A percentile compares a stretch with the other conserved stretches of the same genome.
Evolutionary conservation across 495 filamentous ascomycete genomes (phyloP).

Genomic region (Aspergillus carlsbadensis): DNA sequence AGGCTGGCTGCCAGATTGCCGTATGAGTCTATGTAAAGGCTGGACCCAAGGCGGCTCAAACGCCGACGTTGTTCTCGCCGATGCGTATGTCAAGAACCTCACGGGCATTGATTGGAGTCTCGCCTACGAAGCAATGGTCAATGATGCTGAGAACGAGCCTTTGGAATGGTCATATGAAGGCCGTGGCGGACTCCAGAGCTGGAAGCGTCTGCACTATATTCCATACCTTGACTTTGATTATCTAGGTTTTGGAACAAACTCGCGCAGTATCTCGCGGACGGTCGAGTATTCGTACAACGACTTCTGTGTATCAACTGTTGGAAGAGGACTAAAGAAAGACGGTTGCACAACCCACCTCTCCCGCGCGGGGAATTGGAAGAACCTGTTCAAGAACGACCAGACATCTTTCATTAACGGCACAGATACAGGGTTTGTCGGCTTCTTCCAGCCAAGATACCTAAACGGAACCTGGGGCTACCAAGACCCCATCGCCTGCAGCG

Average conservation of each 20-base stretch:
- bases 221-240: slow-evolving; percentile 70
- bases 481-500: slow-evolving; percentile 53
- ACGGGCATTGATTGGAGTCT: slow-evolving; percentile 64
- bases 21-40: slow-evolving; percentile 71
- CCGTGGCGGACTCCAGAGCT: slow-evolving; percentile 70
- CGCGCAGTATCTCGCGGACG: slow-evolving; percentile 66
- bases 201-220: slow-evolving; percentile 65
- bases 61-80: slow-evolving; percentile 71
- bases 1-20: slow-evolving; percentile 67
- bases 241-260: slow-evolving; percentile 69
- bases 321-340: too few species aligned
- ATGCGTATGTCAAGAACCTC: slow-evolving; percentile 73
- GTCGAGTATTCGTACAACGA: slow-evolving; percentile 74
- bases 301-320: slow-evolving; percentile 60
- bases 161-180: slow-evolving; percentile 73
- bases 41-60: slow-evolving; percentile 73
- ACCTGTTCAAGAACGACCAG: slow-evolving; percentile 62
- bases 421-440: slow-evolving; percentile 58
- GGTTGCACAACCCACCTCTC: too few species aligned
- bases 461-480: slow-evolving; percentile 60
- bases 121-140: slow-evolving; percentile 65
- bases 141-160: slow-evolving; percentile 65
- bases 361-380: slow-evolving; percentile 62
- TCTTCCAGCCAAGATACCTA: slow-evolving; percentile 62
- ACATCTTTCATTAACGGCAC: slow-evolving; percentile 43